Conservation (phyloP, 495 filamentous ascomycete species). For the Hamigera avellanea region DNA sequence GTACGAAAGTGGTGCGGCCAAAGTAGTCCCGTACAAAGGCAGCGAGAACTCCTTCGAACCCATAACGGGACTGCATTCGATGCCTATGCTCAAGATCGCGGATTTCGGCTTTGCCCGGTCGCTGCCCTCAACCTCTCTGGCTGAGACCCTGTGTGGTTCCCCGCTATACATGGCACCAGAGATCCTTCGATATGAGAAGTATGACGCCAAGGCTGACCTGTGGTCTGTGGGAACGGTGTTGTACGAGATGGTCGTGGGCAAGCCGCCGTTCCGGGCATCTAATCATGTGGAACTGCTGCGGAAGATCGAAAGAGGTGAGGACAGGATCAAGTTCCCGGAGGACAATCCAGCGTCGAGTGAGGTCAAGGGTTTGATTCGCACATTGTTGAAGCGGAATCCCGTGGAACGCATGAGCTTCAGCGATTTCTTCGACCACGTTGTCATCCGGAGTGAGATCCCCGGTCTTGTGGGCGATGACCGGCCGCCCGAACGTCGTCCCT, state of each 20-base stretch:
- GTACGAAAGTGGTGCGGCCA: constrained; percentile 34
- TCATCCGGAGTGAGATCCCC: constrained; percentile 72
- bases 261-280: constrained; percentile 78
- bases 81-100: constrained; percentile 93
- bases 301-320: constrained; percentile 78
- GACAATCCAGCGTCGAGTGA: constrained; percentile 59
- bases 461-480: constrained; percentile 68
- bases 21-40: constrained; percentile 45
- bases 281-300: constrained; percentile 92
- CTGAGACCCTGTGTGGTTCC: constrained; percentile 95
- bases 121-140: constrained; percentile 75
- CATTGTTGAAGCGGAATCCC: constrained; percentile 73
- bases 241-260: constrained; percentile 87
- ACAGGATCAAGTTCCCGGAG: constrained; percentile 70
- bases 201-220: constrained; percentile 91
- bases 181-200: constrained; percentile 93
- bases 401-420: constrained; percentile 74
- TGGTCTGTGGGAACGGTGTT: constrained; percentile 96
- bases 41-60: constrained; percentile 71
- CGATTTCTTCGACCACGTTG: constrained; percentile 62
- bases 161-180: constrained; percentile 98
- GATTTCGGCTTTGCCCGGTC: constrained; percentile 96
- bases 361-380: constrained; percentile 72
- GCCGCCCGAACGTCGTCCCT: constrained; percentile 19
- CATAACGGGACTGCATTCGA: constrained; percentile 65